phyloP scores from a whole-genome alignment of 768 basidiomycete genomes.

The Xerocomus spinulosus region DNA sequence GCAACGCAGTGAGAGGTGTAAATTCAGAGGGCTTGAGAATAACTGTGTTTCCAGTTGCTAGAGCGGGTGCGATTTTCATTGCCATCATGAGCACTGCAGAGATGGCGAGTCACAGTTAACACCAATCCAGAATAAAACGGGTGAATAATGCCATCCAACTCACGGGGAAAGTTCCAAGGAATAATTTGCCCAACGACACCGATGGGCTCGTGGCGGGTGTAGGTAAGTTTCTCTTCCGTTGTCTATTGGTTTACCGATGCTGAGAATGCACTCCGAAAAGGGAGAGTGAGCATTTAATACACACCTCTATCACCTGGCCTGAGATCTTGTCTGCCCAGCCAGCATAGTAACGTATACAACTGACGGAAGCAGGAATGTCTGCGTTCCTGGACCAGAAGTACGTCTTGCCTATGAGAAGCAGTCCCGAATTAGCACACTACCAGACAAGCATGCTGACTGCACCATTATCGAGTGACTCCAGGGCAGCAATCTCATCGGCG shows the following conservation, averaged over 20 bases:
- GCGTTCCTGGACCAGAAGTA: slow-evolving; percentile 42
- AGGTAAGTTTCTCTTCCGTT: slow-evolving; percentile 15
- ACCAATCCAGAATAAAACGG: not conserved
- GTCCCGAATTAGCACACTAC: no score
- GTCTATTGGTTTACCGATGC: slow-evolving; percentile 25
- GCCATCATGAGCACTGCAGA: not conserved
- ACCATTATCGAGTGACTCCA: slow-evolving; percentile 73
- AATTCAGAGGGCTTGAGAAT: no score
- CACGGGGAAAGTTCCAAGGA: slow-evolving; percentile 62
- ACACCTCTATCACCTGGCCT: slow-evolving; percentile 65
- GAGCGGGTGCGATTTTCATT: no score
- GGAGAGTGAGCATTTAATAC: not conserved
- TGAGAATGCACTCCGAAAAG: not conserved
- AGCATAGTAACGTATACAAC: slow-evolving; percentile 68
- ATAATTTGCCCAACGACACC: slow-evolving; percentile 46
- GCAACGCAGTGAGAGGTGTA: no score
- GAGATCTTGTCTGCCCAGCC: slow-evolving; percentile 88
- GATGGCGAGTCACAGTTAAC: not conserved
- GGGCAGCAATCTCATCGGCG: slow-evolving; percentile 59
- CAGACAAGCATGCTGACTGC: no score
- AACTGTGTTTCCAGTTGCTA: no score
- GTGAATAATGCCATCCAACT: no score
- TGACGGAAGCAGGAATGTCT: slow-evolving; percentile 40
- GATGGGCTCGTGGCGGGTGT: slow-evolving; percentile 20
- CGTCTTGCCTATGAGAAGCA: slow-evolving; percentile 49